Conservation (phyloP, 345 rosid genomes). For the Corchorus capsularis region DNA sequence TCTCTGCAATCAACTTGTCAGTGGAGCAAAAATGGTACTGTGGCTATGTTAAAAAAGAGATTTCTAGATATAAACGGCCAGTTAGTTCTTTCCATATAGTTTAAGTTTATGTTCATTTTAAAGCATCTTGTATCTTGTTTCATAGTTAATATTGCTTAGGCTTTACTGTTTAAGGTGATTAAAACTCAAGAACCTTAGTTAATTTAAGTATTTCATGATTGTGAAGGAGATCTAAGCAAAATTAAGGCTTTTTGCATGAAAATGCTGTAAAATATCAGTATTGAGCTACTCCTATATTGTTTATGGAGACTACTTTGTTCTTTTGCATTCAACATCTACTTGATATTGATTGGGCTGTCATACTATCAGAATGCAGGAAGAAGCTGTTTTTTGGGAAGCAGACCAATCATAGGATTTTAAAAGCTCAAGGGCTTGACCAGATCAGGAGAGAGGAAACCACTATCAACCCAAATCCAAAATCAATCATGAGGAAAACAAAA, state of each 20-base stretch:
- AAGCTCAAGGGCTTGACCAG: slow-evolving; percentile 46
- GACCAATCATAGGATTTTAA: slow-evolving; percentile 36
- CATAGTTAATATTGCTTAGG: not conserved
- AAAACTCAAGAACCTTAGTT: not conserved
- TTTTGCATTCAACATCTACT: not conserved
- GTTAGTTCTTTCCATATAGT: not conserved
- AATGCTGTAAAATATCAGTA: not conserved
- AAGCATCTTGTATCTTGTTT: not conserved
- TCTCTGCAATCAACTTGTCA: not conserved
- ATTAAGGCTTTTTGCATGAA: not conserved
- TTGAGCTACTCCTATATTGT: not conserved
- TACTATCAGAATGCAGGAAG: slow-evolving; percentile 56
- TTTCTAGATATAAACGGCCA: not conserved
- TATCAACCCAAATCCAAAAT: slow-evolving; percentile 36
- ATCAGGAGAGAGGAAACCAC: slow-evolving; percentile 41
- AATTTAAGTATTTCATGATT: not conserved
- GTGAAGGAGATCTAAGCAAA: not conserved
- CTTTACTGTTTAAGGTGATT: not conserved
- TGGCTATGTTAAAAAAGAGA: not conserved
- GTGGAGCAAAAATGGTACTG: not conserved
- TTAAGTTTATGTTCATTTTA: not conserved
- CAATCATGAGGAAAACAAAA: slow-evolving; percentile 32
- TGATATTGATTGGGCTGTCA: slow-evolving; percentile 17
- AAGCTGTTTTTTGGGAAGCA: slow-evolving; percentile 52
- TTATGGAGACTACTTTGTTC: not conserved